Evolutionary conservation across 495 filamentous ascomycete genomes (phyloP).

Genomic region (Lasiosphaeria ovina): DNA sequence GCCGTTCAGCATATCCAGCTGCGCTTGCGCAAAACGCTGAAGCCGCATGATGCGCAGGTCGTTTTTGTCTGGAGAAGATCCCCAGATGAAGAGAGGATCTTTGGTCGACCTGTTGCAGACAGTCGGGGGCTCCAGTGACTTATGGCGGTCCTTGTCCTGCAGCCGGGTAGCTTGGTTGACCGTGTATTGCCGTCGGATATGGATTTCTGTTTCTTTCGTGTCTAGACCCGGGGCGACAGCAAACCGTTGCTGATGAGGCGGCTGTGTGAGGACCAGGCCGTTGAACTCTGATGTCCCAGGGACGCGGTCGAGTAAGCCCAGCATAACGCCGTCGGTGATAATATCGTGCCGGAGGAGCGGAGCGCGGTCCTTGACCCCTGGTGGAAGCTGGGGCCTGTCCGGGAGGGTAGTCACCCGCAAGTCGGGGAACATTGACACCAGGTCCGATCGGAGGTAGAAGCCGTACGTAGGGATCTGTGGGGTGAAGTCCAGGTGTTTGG

Average conservation of each 20-base stretch:
- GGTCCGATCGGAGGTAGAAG: slow-evolving; percentile 26
- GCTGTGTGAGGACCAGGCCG: slow-evolving; percentile 22
- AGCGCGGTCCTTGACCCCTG: slow-evolving; percentile 3
- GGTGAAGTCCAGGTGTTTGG: not conserved
- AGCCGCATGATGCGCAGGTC: slow-evolving; percentile 1
- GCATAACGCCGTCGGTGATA: slow-evolving; percentile 24
- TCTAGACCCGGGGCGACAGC: not conserved
- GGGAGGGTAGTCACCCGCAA: slow-evolving; percentile 19
- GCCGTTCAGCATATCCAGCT: not conserved
- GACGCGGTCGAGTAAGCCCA: slow-evolving; percentile 17
- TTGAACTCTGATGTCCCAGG: slow-evolving; percentile 1
- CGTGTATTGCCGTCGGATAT: slow-evolving; percentile 9
- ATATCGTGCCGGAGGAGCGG: slow-evolving; percentile 23
- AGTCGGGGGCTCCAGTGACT: not conserved
- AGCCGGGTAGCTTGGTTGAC: not conserved
- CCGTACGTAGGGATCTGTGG: slow-evolving; percentile 32
- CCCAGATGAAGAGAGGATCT: slow-evolving; percentile 1
- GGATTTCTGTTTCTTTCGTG: not conserved
- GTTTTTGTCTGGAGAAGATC: not conserved
- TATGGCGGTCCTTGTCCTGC: not conserved
- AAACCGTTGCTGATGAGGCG: slow-evolving; percentile 38
- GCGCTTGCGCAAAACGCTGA: not conserved
- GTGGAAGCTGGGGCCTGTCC: slow-evolving; percentile 3
- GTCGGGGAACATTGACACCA: slow-evolving; percentile 31
- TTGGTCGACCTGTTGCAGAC: not conserved